Base-by-base conservation (phyloP, 352 stramenopile species). In the Phytophthora pluvialis region DNA sequence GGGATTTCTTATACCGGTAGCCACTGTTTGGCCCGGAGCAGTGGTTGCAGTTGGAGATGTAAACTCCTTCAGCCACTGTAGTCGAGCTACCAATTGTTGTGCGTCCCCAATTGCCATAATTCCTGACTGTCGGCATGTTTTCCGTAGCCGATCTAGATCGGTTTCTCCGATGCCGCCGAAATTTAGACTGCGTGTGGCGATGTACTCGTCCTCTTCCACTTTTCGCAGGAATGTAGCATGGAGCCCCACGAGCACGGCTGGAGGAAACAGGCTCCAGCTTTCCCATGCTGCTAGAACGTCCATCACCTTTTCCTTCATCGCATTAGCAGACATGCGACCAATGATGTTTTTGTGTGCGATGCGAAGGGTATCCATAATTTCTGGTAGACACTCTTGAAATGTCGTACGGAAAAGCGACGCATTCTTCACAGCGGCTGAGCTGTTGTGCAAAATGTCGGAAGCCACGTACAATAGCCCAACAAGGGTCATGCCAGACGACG, bases 401-500 rank as follows among this genome's bases (percentile, higher is more conserved):
- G 84, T 92, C 35, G 89, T 94, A 3, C 91, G 86, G 49, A 96
- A 97, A 13, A 90, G 75, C 39, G 87, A 95, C n/a, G 89, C 89
- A 49, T 97, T 97, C 69, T 94, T 93, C 42, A 97, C 81, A 11
- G 81, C 73, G 28, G 89, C 91, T 13, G 83, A 95, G 56, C 86
- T 94, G 59, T 97, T 97, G 77, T 96, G 88, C 32, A 97, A 72
- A 39, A 97, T 88, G 52, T 97, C 91, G 11, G 89, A 97, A 9
- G 90, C 71, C 53, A 97, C 74, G 54, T 91, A 97, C 46, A 97
- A 57, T 25, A 84, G 75, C 10, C 73, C 86, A 53, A 96, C 60
- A 11, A 89, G 74, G 6, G 78, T 62, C 26, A 90, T 64, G 3
- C 77, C 70, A 13, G 75, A 82, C 3, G 55, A 72, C 0, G 73